Conservation (phyloP, 23 red algal genomes). For the Porphyridium purpureum region DNA sequence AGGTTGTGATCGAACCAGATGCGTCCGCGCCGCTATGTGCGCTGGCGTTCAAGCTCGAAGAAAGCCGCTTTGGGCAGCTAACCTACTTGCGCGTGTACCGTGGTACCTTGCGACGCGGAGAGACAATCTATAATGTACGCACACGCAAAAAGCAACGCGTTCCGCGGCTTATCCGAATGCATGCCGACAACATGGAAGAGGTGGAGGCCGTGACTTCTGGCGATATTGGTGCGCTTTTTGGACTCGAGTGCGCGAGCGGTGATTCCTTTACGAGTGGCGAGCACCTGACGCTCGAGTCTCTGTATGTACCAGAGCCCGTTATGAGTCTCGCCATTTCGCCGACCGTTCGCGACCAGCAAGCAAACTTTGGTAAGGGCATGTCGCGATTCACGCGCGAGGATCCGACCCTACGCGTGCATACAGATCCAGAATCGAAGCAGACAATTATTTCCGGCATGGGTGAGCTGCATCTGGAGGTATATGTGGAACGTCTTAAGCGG, state of each 20-base stretch:
- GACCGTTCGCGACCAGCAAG: conserved; percentile 17
- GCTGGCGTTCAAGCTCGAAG: conserved; percentile 96
- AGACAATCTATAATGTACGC: conserved; percentile 26
- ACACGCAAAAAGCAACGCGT: conserved; percentile 80
- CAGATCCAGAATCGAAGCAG: conserved; percentile 84
- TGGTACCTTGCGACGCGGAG: conserved; percentile 34
- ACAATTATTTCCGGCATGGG: conserved; percentile 97
- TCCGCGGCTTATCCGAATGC: conserved; percentile 80
- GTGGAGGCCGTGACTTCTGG: conserved; percentile 62
- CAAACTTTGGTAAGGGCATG: conserved; percentile 69
- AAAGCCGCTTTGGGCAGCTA: conserved; percentile 88
- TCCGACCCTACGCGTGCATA: conserved; percentile 78
- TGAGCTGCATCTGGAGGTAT: conserved; percentile 92
- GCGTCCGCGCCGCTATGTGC: conserved; percentile 39
- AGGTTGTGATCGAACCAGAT: conserved; percentile 22
- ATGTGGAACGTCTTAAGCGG: conserved; percentile 82
- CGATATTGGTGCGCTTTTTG: conserved; percentile 98
- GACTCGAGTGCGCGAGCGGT: conserved; percentile 87
- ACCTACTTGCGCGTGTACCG: conserved; percentile 95
- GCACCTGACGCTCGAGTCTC: conserved; percentile 66
- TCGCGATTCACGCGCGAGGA: conserved; percentile 80
- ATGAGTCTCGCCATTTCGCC: conserved; percentile 80
- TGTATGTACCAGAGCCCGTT: conserved; percentile 86
- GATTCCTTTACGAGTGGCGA: conserved; percentile 76
- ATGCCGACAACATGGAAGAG: conserved; percentile 93